A percentile compares a stretch with the other conserved stretches of the same genome.
Conservation (phyloP, 2,329 filamentous ascomycete species). For the Epichloe elymi region DNA sequence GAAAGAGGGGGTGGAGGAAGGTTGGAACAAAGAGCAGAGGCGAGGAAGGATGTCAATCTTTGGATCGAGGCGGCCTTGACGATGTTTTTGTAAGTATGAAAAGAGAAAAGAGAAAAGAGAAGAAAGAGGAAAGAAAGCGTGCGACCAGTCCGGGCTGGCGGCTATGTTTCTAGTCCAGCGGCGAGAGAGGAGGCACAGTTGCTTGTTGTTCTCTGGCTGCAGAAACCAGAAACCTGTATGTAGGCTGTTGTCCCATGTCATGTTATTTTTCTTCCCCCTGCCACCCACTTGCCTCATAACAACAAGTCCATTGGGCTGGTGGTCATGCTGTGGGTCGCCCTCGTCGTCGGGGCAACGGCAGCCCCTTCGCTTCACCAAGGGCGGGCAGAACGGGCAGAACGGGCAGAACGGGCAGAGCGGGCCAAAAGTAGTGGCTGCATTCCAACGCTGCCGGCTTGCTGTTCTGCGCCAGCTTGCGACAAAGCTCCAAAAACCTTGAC, state of each 20-base stretch:
- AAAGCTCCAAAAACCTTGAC: not conserved
- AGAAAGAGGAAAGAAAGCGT: not conserved
- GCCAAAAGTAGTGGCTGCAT: too few species aligned
- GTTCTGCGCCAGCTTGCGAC: not conserved
- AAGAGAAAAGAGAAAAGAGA: too few species aligned
- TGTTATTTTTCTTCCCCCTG: not conserved
- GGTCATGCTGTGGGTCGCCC: slow-evolving; percentile 10
- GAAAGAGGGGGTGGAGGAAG: not conserved
- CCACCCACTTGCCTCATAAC: not conserved
- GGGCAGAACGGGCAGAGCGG: too few species aligned
- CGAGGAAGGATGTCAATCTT: too few species aligned
- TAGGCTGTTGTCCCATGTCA: not conserved
- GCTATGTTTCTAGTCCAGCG: not conserved
- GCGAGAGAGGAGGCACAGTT: not conserved
- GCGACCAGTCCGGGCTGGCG: not conserved
- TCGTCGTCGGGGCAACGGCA: slow-evolving; percentile 12
- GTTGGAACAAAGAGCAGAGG: not conserved
- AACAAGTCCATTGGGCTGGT: not conserved
- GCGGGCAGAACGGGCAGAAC: too few species aligned
- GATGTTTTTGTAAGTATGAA: slow-evolving; percentile 20
- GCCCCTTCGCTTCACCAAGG: too few species aligned
- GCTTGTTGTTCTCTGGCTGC: slow-evolving; percentile 11
- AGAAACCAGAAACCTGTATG: too few species aligned
- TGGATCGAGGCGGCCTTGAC: slow-evolving; percentile 3
- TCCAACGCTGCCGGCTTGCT: not conserved